Base-by-base conservation (phyloP, 345 rosid species). In the Crucihimalaya himalaica region DNA sequence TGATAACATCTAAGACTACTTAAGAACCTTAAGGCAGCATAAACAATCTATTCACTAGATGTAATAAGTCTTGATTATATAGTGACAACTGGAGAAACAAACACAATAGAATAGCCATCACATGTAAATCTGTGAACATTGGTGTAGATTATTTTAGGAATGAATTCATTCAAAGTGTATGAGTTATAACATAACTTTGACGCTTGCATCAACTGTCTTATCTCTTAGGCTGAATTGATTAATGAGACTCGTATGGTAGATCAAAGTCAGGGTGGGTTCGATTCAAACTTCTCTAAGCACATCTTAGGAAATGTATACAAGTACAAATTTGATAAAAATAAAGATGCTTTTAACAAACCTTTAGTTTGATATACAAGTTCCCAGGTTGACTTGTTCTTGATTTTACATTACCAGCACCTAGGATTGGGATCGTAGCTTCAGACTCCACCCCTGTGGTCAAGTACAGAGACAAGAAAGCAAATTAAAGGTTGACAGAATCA, bases 401-500 rank as follows among this genome's bases (percentile, higher is more conserved):
- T 60, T 85, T 85, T 61, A 79, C 63, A 80, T 88, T 84, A 62
- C 96, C 98, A 77, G 90, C 97, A 78, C 75, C 90, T 18, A 82
- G 77, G 43, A 91, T 83, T 45, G 77, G 82, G 62, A 94, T 86
- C 28, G 88, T 89, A 79, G 89, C 98, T 81, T 91, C 90, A 47
- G 93, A 84, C 45, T 87, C 96, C 75, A 91, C 84, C 82, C 97
- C 98, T 91, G 52, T 54, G 80, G 71, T 77, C 72, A 72, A 79
- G 66, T 82, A 37, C 63, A 63, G 18, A 18, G 78, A 69, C 45
- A 72, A 39, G 42, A 57, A 52, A 31, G 32, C 34, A 21, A 61
- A 71, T 47, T 66, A 34, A 8, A 25, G 6, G 62, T 43, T 32
- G 50, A 68, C 23, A 68, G 50, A 68, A 52, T 23, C 37, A 39